Conservation (phyloP, 140 eudicot species). For the Senecio squalidus region DNA sequence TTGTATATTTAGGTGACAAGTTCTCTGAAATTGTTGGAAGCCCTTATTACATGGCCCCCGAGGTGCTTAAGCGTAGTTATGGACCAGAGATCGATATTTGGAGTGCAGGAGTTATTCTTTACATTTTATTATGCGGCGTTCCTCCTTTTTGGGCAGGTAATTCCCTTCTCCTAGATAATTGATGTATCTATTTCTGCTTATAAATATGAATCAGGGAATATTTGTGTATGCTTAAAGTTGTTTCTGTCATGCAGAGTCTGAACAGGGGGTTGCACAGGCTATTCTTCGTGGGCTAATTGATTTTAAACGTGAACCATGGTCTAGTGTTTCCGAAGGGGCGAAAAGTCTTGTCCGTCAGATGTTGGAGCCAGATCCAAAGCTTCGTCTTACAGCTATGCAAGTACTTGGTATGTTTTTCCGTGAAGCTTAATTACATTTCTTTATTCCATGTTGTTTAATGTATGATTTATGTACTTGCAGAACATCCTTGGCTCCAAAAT, state of each 20-base stretch:
- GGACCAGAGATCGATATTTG: slow-evolving; percentile 97
- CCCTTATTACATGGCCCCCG: slow-evolving; percentile 97
- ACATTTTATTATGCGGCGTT: slow-evolving; percentile 84
- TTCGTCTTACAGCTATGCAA: slow-evolving; percentile 79
- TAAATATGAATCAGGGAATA: background rate
- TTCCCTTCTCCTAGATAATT: background rate
- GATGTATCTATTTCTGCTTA: too few relatives aligned
- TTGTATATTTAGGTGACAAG: slow-evolving; percentile 54
- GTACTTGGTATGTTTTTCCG: slow-evolving; percentile 64
- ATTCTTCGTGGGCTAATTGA: slow-evolving; percentile 77
- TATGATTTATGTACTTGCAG: slow-evolving; percentile 33
- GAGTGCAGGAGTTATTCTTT: slow-evolving; percentile 95
- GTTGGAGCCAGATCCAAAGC: slow-evolving; percentile 86
- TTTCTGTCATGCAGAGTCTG: slow-evolving; percentile 58
- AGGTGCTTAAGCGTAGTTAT: slow-evolving; percentile 87
- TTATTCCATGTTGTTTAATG: background rate
- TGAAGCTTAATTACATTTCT: background rate
- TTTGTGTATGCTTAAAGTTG: slow-evolving; percentile 4
- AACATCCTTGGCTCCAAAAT: slow-evolving; percentile 88
- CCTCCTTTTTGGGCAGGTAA: slow-evolving; percentile 99
- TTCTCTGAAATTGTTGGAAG: slow-evolving; percentile 97
- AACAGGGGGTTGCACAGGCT: slow-evolving; percentile 97
- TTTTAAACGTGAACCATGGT: slow-evolving; percentile 93
- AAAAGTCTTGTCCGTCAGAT: slow-evolving; percentile 82
- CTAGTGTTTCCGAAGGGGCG: slow-evolving; percentile 84